phyloP scores from a whole-genome alignment of 1,284 basidiomycete species.

The Puccinia coronata region DNA sequence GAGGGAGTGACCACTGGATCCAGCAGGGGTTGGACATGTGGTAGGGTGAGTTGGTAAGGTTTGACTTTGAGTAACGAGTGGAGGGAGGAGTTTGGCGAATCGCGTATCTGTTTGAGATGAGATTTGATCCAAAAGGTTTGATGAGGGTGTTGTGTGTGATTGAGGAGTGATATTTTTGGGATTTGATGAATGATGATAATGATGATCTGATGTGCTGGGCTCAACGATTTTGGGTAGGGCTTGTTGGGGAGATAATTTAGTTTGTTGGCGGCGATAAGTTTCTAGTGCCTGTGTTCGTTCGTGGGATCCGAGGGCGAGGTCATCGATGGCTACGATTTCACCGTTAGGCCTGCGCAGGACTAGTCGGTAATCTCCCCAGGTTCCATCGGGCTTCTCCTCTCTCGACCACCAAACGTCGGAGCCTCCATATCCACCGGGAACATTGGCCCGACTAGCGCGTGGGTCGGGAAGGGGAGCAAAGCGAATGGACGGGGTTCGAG shows the following conservation, averaged over 20 bases:
- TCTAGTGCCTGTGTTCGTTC: conserved; percentile 25
- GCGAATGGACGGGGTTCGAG: conserved; percentile 27
- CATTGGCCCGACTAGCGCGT: not conserved
- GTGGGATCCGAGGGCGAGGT: not conserved
- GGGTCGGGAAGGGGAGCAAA: conserved; percentile 47
- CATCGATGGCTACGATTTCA: conserved; percentile 20
- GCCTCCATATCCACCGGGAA: not conserved
- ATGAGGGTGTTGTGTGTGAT: not conserved
- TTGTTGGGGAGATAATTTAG: not conserved
- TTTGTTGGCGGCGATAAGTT: conserved; percentile 4
- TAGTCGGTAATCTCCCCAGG: conserved; percentile 23
- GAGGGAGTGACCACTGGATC: not conserved
- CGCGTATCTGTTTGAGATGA: not conserved
- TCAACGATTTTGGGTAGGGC: not conserved
- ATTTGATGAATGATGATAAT: not conserved
- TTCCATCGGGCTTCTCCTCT: conserved; percentile 32
- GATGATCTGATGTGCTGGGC: not conserved
- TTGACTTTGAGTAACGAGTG: conserved; percentile 15
- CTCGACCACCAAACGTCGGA: conserved; percentile 16
- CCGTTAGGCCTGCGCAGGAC: not conserved
- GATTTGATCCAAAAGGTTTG: not conserved
- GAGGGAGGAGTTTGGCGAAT: not conserved
- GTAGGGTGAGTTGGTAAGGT: not conserved
- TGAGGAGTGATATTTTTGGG: not conserved
- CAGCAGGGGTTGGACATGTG: not conserved